phyloP scores from a whole-genome alignment of 805 yeast species.

The Torulaspora microellipsoides region DNA sequence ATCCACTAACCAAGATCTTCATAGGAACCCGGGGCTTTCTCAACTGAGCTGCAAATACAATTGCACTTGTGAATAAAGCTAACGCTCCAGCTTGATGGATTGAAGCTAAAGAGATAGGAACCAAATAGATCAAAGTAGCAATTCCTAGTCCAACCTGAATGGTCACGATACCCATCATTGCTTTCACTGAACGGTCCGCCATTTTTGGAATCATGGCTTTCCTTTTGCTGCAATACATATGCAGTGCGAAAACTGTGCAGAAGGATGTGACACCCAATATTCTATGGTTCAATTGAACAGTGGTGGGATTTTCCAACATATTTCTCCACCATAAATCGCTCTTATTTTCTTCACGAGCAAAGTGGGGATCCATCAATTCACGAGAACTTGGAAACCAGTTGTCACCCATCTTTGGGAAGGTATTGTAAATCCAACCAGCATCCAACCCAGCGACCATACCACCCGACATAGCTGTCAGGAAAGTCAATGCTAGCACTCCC shows the following conservation, averaged over 20 bases:
- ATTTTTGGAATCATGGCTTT: constrained; percentile 52
- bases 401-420: constrained; percentile 96
- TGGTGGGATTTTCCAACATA: constrained; percentile 88
- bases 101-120: constrained; percentile 90
- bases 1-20: constrained; percentile 35
- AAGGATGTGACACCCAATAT: constrained; percentile 79
- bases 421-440: constrained; percentile 93
- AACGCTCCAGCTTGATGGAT: constrained; percentile 97
- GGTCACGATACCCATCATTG: constrained; percentile 77
- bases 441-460: constrained; percentile 98
- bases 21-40: constrained; percentile 51
- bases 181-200: constrained; percentile 55
- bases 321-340: constrained; percentile 89
- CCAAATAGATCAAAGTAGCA: constrained; percentile 75
- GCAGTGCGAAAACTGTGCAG: constrained; percentile 62
- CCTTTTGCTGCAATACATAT: constrained; percentile 57
- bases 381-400: constrained; percentile 64
- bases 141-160: constrained; percentile 86
- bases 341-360: constrained; percentile 58
- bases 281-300: constrained; percentile 91
- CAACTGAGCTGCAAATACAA: constrained; percentile 55
- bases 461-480: constrained; percentile 92
- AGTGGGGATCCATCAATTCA: constrained; percentile 75
- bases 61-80: constrained; percentile 76
- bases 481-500: constrained; percentile 64